phyloP scores from a whole-genome alignment of 768 basidiomycete genomes.

The Lyophyllum semitale region DNA sequence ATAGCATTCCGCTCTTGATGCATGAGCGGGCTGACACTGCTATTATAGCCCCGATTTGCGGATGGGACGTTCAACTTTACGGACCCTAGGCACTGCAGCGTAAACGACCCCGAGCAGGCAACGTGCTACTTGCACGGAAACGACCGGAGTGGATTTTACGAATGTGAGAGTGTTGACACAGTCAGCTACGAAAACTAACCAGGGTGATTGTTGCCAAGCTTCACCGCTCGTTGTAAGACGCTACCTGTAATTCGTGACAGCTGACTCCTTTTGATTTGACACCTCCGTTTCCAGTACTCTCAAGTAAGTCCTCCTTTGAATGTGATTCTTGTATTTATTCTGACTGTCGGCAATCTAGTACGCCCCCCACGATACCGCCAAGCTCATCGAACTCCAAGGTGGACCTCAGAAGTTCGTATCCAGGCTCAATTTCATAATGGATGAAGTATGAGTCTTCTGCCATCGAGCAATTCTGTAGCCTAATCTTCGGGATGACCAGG shows the following conservation, averaged over 20 bases:
- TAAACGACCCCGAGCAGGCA: slow-evolving; percentile 56
- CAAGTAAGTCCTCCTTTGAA: slow-evolving; percentile 48
- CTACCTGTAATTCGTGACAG: background rate
- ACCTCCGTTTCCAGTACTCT: slow-evolving; percentile 41
- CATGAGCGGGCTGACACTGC: background rate
- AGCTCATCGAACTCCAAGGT: slow-evolving; percentile 62
- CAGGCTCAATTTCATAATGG: slow-evolving; percentile 59
- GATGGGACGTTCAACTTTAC: slow-evolving; percentile 65
- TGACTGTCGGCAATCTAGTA: slow-evolving; percentile 39
- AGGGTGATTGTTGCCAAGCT: no score
- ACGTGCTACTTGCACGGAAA: slow-evolving; percentile 62
- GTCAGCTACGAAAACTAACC: no score
- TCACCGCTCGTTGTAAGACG: slow-evolving; percentile 57
- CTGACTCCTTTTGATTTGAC: background rate
- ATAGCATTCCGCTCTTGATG: background rate
- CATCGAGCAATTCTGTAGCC: background rate
- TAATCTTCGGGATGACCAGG: background rate
- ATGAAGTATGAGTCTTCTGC: slow-evolving; percentile 34
- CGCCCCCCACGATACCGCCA: slow-evolving; percentile 66
- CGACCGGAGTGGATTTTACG: slow-evolving; percentile 61
- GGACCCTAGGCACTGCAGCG: slow-evolving; percentile 67
- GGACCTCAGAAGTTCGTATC: slow-evolving; percentile 54
- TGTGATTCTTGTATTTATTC: background rate
- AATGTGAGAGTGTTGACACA: background rate
- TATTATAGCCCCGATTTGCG: slow-evolving; percentile 51